Conservation (phyloP, 768 basidiomycete genomes). For the Trametes gibbosa region DNA sequence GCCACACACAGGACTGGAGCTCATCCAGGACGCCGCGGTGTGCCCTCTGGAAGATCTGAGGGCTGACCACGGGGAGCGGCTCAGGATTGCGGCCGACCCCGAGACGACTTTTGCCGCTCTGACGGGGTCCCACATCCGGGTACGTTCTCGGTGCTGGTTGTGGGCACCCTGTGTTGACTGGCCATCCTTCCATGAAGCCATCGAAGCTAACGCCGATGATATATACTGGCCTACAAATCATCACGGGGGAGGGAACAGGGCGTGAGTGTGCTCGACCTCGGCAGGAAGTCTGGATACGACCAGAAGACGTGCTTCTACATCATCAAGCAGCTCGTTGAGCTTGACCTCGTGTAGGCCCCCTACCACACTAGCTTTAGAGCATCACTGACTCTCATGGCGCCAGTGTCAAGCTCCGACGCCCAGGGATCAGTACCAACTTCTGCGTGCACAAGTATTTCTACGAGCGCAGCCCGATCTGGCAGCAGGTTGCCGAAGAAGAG, state of each 20-base stretch:
- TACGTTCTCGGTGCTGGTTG: conserved; percentile 35
- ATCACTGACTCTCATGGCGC: background rate
- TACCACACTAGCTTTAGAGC: background rate
- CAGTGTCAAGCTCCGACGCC: conserved; percentile 70
- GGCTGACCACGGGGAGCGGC: conserved; percentile 52
- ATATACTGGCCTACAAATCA: conserved; percentile 77
- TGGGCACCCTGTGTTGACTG: background rate
- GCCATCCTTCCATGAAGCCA: conserved; percentile 42
- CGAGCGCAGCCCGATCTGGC: conserved; percentile 72
- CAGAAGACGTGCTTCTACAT: conserved; percentile 90
- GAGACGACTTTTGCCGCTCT: conserved; percentile 75
- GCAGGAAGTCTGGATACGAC: conserved; percentile 76
- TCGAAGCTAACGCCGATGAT: conserved; percentile 82
- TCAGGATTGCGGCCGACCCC: conserved; percentile 75
- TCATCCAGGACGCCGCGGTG: conserved; percentile 54
- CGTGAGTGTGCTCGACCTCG: conserved; percentile 74
- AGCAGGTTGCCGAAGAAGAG: conserved; percentile 72
- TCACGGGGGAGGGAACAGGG: conserved; percentile 79
- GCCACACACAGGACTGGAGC: conserved; percentile 38
- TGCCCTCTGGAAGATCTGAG: conserved; percentile 56
- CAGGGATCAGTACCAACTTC: conserved; percentile 74
- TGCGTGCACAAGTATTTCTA: conserved; percentile 85
- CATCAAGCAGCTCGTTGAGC: conserved; percentile 67
- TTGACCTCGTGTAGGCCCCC: conserved; percentile 65
- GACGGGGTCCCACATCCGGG: conserved; percentile 82